phyloP scores from a whole-genome alignment of 345 rosid species.

The Corchorus olitorius region DNA sequence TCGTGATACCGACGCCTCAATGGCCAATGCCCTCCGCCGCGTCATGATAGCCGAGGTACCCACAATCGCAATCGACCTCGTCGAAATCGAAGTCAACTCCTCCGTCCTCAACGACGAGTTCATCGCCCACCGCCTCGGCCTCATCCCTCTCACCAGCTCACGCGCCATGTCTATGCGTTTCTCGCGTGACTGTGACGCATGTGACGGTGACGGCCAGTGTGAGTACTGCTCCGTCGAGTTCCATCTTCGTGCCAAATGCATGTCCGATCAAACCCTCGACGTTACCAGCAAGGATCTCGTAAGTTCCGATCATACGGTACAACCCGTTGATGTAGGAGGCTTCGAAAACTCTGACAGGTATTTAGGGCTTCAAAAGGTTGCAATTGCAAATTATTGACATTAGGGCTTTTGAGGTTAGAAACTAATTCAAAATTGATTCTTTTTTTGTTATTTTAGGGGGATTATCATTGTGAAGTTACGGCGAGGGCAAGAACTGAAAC shows the following conservation, averaged over 20 bases:
- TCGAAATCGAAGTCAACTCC: slow-evolving; percentile 88
- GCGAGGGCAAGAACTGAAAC: slow-evolving; percentile 82
- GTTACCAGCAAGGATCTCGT: slow-evolving; percentile 81
- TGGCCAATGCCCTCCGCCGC: slow-evolving; percentile 97
- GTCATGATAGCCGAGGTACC: slow-evolving; percentile 98
- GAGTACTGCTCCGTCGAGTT: slow-evolving; percentile 98
- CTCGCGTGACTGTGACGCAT: slow-evolving; percentile 94
- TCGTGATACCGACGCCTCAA: slow-evolving; percentile 82
- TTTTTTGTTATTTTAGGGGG: slow-evolving; percentile 52
- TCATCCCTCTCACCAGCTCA: slow-evolving; percentile 84
- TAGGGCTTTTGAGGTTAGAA: not conserved
- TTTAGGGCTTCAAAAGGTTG: not conserved
- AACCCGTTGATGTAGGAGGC: slow-evolving; percentile 68
- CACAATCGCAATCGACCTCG: slow-evolving; percentile 92
- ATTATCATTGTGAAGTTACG: slow-evolving; percentile 86
- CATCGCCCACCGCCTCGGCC: slow-evolving; percentile 94
- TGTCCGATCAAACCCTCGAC: slow-evolving; percentile 83
- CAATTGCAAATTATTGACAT: not conserved
- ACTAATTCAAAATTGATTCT: not conserved
- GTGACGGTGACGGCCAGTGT: slow-evolving; percentile 97
- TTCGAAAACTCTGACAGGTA: slow-evolving; percentile 69
- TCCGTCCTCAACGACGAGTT: slow-evolving; percentile 94
- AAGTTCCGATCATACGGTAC: slow-evolving; percentile 85
- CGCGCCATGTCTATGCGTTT: slow-evolving; percentile 95
- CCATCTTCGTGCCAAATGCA: slow-evolving; percentile 71